phyloP scores from a whole-genome alignment of 495 filamentous ascomycete species.

The Stereocaulon alpinum region DNA sequence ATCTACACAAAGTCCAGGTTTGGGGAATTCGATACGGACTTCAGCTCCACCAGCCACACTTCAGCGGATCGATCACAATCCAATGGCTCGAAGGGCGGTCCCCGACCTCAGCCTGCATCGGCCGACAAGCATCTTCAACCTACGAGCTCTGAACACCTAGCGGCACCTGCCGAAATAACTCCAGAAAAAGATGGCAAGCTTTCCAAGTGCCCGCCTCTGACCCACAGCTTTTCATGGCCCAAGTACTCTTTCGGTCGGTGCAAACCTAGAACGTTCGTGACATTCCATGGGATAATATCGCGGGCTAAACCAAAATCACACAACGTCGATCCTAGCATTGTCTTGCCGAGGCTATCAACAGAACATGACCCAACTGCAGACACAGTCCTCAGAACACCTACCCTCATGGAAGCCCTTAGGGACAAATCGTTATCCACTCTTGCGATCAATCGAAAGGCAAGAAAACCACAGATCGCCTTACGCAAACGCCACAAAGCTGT shows the following conservation, averaged over 20 bases:
- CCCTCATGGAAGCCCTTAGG: constrained; percentile 5
- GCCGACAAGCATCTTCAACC: neutral
- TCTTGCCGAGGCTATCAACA: neutral
- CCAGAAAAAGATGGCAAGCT: neutral
- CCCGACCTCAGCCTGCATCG: neutral
- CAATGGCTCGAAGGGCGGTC: neutral
- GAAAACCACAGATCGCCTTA: constrained; percentile 15
- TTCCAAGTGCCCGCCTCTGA: neutral
- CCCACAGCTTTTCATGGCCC: neutral
- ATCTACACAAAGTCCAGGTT: constrained; percentile 47
- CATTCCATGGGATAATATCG: neutral
- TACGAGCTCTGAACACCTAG: neutral
- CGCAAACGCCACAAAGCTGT: constrained; percentile 35
- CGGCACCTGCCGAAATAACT: neutral
- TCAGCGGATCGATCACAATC: neutral
- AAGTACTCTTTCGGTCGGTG: neutral
- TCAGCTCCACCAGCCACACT: neutral
- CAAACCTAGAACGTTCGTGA: neutral
- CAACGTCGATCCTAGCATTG: neutral
- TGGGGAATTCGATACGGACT: constrained; percentile 24
- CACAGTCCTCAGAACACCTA: neutral
- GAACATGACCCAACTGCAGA: neutral
- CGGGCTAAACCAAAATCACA: no score
- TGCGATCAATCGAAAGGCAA: neutral
- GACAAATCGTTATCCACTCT: neutral